Conservation (phyloP, 768 basidiomycete species). For the Hygrophorus pudorinus region DNA sequence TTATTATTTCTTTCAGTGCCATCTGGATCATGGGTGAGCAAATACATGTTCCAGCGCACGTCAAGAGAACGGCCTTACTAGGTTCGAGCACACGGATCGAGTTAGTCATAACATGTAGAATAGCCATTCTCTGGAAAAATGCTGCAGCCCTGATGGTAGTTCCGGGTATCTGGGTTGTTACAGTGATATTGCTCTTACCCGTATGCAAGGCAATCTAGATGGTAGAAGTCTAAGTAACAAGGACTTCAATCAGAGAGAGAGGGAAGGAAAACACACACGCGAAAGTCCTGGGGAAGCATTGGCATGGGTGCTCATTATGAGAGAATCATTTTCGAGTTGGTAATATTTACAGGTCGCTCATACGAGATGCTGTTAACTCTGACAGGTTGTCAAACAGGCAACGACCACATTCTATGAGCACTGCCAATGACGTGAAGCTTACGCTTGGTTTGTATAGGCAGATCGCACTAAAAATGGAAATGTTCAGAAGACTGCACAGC, state of each 20-base stretch:
- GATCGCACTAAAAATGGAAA: conserved; percentile 45
- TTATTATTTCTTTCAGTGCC: conserved; percentile 72
- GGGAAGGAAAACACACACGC: conserved; percentile 43
- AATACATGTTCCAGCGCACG: not conserved
- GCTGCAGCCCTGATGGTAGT: conserved; percentile 75
- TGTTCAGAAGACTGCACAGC: not conserved
- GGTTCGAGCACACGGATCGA: conserved; percentile 75
- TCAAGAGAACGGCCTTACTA: conserved; percentile 36
- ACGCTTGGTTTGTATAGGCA: conserved; percentile 64
- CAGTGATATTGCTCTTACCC: conserved; percentile 49
- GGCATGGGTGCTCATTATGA: conserved; percentile 79
- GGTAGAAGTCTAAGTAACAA: conserved; percentile 1
- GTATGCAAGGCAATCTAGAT: conserved; percentile 57
- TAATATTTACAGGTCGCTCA: conserved; percentile 42
- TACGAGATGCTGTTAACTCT: conserved; percentile 49
- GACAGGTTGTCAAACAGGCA: conserved; percentile 64
- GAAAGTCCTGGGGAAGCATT: conserved; percentile 77
- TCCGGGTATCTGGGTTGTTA: conserved; percentile 65
- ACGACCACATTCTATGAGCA: conserved; percentile 74
- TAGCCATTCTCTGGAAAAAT: conserved; percentile 80
- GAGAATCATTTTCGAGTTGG: conserved; percentile 53
- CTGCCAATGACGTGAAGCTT: conserved; percentile 73
- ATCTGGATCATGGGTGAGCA: conserved; percentile 33
- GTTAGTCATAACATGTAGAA: conserved; percentile 79
- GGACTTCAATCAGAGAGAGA: not conserved